phyloP scores from a whole-genome alignment of 495 filamentous ascomycete genomes.

The Achaetomiella virescens region DNA sequence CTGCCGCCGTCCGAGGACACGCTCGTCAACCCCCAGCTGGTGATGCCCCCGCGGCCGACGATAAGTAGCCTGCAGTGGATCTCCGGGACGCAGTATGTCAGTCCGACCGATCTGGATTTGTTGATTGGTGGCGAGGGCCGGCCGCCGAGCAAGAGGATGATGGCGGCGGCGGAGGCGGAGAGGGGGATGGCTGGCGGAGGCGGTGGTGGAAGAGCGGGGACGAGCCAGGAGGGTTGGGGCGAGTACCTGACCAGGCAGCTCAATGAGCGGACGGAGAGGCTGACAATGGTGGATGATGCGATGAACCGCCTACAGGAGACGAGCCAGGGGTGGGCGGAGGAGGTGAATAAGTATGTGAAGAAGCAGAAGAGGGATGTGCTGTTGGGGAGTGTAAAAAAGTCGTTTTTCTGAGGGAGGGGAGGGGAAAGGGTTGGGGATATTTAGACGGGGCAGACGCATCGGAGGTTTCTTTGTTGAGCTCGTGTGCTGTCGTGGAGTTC shows the following conservation, averaged over 20 bases:
- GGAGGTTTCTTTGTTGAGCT: neutral
- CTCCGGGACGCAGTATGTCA: constrained; percentile 86
- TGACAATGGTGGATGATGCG: constrained; percentile 73
- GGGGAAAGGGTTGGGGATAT: neutral
- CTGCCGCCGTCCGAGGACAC: constrained; percentile 54
- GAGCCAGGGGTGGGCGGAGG: constrained; percentile 74
- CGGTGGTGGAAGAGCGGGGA: constrained; percentile 49
- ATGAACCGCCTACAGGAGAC: constrained; percentile 76
- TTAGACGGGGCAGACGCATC: neutral
- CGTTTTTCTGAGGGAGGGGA: constrained; percentile 29
- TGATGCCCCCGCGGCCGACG: constrained; percentile 76
- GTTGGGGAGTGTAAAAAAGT: constrained; percentile 52
- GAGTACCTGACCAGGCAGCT: constrained; percentile 71
- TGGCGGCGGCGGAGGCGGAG: constrained; percentile 40
- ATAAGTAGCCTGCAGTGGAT: constrained; percentile 97
- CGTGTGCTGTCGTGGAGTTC: neutral
- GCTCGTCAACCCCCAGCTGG: constrained; percentile 66
- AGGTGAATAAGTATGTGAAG: constrained; percentile 77
- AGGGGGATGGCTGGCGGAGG: constrained; percentile 33
- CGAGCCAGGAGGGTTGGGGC: constrained; percentile 48
- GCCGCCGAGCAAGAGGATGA: constrained; percentile 74
- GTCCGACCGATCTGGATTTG: constrained; percentile 82
- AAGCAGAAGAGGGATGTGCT: constrained; percentile 80
- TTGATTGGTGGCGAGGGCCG: constrained; percentile 84
- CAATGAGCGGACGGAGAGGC: constrained; percentile 81